Evolutionary conservation across 805 yeast genomes (phyloP), one percentile per base, ranked within the genome.

Genomic region (Blastobotrys muscicola): DNA sequence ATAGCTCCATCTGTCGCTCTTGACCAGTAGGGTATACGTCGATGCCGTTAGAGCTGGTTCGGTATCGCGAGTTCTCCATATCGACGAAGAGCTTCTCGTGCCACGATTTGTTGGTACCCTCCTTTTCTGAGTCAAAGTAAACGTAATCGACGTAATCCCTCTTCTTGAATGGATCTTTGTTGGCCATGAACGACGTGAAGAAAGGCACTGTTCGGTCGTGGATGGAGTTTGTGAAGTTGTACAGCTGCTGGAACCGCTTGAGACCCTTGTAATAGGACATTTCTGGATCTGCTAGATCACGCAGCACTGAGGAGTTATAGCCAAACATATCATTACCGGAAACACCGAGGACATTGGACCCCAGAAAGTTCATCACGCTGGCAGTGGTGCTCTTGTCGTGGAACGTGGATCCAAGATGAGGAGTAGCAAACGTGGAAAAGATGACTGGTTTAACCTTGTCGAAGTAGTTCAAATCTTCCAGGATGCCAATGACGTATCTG

Each of bases 201-300:
- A 86, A 90, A 11, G 90, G 81, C 6, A 89, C 97, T 0, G 94
- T 76, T 46, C 96, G 70, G 61, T 89, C 97, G 56, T 84, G 80
- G 44, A 78, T 71, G 16, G 81, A 72, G 62, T 90, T 89, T 8
- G 95, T 87, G 45, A 86, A 66, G 2, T 78, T 58, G 2, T 75
- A 65, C 43, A 82, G 71, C 44, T 72, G 69, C 47, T 76, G 64
- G 59, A 89, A 89, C 45, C 53, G 56, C 8, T 55, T 45, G 40
- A 89, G 66, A 0, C 84, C 94, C 42, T 71, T 60, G 40, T 65
- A 62, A 55, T 70, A 89, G 8, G 54, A 20, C 60, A 51, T 35
- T 38, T 61, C 57, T 1, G 78, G 81, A 39, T 74, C 71, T 0
- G 83, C 70, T 68, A 83, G 56, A 16, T 70, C 65, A 0, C 68